These are phyloP conservation scores for Prunus salicina DNA, from an alignment of 306 rosid genomes.

Conservation along the genomic window DNA sequence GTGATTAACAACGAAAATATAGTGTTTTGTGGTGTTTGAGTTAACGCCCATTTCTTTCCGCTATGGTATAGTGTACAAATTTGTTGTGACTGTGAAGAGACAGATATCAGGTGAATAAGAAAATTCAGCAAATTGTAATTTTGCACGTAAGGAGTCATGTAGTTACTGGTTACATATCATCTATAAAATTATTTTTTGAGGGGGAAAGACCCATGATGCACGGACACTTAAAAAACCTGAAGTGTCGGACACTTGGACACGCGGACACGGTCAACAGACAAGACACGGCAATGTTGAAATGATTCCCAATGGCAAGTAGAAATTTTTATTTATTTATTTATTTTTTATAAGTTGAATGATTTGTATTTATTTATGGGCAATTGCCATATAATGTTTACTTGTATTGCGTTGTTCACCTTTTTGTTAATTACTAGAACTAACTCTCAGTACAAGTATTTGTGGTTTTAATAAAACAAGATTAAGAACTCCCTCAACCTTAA, in stretches of 20 bases:
- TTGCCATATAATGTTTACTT: too few relatives aligned
- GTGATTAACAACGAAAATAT: constrained; percentile 31
- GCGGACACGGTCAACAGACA: too few relatives aligned
- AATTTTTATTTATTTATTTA: too few relatives aligned
- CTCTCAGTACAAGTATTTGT: too few relatives aligned
- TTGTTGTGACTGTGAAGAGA: constrained; percentile 42
- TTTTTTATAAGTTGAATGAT: background rate
- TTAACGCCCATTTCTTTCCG: constrained; percentile 29
- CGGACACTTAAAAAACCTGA: too few relatives aligned
- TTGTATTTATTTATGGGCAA: background rate
- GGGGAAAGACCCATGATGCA: background rate
- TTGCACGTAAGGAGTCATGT: constrained; percentile 11
- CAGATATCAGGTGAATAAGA: constrained; percentile 53
- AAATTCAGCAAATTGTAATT: constrained; percentile 39
- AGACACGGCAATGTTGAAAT: too few relatives aligned
- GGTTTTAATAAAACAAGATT: background rate
- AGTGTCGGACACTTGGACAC: too few relatives aligned
- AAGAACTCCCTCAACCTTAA: too few relatives aligned
- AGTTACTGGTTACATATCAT: constrained; percentile 3
- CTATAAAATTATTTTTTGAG: constrained; percentile 1
- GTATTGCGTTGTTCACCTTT: background rate
- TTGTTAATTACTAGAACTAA: too few relatives aligned
- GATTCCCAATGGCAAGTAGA: background rate
- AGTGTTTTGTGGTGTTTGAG: constrained; percentile 29
- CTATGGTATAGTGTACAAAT: constrained; percentile 38